phyloP scores from a whole-genome alignment of 371 early-diverging fungal species.

The Actinomucor elegans region DNA sequence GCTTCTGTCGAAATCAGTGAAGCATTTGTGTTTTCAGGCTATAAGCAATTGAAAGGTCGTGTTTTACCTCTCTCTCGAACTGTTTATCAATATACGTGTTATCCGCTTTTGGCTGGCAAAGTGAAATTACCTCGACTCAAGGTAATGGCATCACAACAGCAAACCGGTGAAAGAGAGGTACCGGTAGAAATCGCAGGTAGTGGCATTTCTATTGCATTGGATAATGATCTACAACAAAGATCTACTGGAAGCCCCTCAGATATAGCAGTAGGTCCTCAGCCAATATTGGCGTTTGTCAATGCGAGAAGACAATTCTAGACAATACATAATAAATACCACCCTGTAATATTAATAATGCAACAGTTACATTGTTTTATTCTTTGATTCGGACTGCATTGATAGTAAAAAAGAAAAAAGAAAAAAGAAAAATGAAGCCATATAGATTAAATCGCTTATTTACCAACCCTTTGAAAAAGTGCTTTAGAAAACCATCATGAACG shows the following conservation, averaged over 20 bases:
- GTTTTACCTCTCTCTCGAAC: slow-evolving; percentile 54
- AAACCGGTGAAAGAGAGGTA: slow-evolving; percentile 37
- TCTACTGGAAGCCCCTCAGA: neutral
- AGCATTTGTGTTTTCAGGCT: slow-evolving; percentile 73
- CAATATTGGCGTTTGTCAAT: slow-evolving; percentile 17
- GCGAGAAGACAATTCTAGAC: slow-evolving; percentile 12
- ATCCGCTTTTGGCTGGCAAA: slow-evolving; percentile 52
- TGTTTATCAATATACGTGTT: slow-evolving; percentile 41
- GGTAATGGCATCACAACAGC: slow-evolving; percentile 39
- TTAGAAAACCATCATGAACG: too few relatives aligned
- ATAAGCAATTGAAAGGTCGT: slow-evolving; percentile 57
- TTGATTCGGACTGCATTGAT: too few relatives aligned
- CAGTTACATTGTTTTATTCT: too few relatives aligned
- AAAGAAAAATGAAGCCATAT: too few relatives aligned
- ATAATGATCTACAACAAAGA: slow-evolving; percentile 24
- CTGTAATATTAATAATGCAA: too few relatives aligned
- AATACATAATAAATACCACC: neutral
- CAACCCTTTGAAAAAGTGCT: too few relatives aligned
- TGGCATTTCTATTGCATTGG: slow-evolving; percentile 14
- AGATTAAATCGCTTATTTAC: too few relatives aligned
- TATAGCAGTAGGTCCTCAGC: neutral
- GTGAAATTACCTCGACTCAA: slow-evolving; percentile 55
- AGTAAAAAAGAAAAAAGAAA: too few relatives aligned
- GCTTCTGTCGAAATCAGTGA: slow-evolving; percentile 68
- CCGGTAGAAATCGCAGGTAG: slow-evolving; percentile 31